These are phyloP conservation scores for Arabidopsis suecica DNA, from an alignment of 345 rosid genomes.

Conservation along the genomic window DNA sequence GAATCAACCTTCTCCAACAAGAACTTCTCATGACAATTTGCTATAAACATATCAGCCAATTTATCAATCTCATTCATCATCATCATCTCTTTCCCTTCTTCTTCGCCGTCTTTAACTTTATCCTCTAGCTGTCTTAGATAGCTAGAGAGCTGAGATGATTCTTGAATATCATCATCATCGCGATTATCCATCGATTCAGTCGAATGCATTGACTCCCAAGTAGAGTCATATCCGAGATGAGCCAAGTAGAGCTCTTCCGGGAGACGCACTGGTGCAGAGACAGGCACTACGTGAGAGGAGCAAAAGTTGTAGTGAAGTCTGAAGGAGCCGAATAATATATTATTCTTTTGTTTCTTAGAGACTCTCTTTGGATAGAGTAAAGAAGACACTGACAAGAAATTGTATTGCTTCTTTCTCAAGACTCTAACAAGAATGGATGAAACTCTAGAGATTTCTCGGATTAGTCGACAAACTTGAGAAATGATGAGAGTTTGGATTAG, in stretches of 20 bases:
- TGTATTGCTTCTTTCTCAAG: constrained; percentile 55
- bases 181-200: constrained; percentile 26
- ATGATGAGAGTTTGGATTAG: constrained; percentile 61
- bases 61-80: constrained; percentile 69
- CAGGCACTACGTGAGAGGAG: constrained; percentile 75
- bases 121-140: constrained; percentile 78
- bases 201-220: constrained; percentile 56
- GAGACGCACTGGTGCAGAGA: constrained; percentile 56
- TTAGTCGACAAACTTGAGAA: constrained; percentile 59
- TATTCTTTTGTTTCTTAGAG: constrained; percentile 52
- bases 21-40: constrained; percentile 85
- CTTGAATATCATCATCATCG: constrained; percentile 4
- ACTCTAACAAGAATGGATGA: constrained; percentile 56
- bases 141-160: constrained; percentile 57
- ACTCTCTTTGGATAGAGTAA: constrained; percentile 49
- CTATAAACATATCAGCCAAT: constrained; percentile 85
- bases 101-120: constrained; percentile 33
- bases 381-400: constrained; percentile 49
- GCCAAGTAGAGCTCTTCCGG: constrained; percentile 46
- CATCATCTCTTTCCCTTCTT: constrained; percentile 28
- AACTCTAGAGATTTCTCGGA: constrained; percentile 61
- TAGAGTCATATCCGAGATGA: constrained; percentile 59
- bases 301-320: constrained; percentile 93
- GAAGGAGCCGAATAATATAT: constrained; percentile 76
- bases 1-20: constrained; percentile 95